phyloP scores from a whole-genome alignment of 352 stramenopile species.

The Blastocystis sp. region DNA sequence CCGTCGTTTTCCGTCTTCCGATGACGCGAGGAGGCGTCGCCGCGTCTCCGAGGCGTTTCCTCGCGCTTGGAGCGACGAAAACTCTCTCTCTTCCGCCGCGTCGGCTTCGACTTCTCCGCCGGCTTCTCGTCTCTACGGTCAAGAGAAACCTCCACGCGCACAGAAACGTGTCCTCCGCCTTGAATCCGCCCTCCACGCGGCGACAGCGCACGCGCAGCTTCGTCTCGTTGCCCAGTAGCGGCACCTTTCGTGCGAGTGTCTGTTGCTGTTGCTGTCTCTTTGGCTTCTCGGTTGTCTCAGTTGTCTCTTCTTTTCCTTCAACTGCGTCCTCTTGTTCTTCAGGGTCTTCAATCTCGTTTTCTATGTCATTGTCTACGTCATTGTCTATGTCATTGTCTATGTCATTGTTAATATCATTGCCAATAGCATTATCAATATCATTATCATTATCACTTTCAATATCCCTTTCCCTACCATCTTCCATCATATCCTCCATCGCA shows the following conservation, averaged over 20 bases:
- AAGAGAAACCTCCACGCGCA: background rate
- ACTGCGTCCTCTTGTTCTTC: too few relatives aligned
- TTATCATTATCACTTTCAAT: too few relatives aligned
- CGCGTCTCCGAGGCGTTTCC: background rate
- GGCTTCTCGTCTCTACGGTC: background rate
- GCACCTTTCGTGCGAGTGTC: background rate
- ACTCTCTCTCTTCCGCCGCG: too few relatives aligned
- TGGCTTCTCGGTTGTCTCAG: too few relatives aligned
- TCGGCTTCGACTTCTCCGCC: background rate
- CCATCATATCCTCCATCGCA: background rate
- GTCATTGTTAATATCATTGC: too few relatives aligned
- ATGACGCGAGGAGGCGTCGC: background rate
- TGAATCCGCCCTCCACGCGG: background rate
- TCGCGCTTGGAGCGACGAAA: background rate
- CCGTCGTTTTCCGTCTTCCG: too few relatives aligned
- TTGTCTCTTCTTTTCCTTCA: too few relatives aligned
- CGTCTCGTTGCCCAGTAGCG: background rate
- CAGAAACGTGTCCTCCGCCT: slow-evolving; percentile 39
- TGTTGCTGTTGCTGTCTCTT: too few relatives aligned
- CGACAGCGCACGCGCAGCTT: slow-evolving; percentile 5
- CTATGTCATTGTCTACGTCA: too few relatives aligned
- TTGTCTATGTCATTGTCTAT: background rate
- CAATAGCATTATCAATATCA: too few relatives aligned
- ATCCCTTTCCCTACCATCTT: background rate
- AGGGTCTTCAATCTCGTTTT: too few relatives aligned